Evolutionary conservation across 306 rosid genomes (phyloP), one percentile per base, ranked within the genome.

Genomic region (Acmispon strigosus): DNA sequence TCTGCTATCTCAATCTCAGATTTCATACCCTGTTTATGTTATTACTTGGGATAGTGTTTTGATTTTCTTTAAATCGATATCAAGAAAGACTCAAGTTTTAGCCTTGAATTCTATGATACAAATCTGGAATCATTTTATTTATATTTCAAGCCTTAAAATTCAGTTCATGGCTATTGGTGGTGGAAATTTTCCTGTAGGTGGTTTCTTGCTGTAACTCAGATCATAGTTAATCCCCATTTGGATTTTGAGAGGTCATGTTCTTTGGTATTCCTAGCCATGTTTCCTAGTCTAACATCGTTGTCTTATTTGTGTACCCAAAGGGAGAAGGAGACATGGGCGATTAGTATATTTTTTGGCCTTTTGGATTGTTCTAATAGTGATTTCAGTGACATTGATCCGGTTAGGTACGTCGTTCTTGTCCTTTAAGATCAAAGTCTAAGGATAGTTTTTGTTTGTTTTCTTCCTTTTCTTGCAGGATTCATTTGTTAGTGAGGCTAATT

Each of bases 401-500:
- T 32, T 32, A 32, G 37, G 37, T 32, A 32, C 6, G 0, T 32
- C 37, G 1, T 32, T 32, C 37, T 43, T 54, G 39, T 42, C 41
- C 16, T 87, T 16, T 45, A 70, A 61, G 44, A 51, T 73, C 72
- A 36, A 49, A 32, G 10, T 74, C 17, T 61, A 69, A 73, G 56
- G 75, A 44, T 36, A 13, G 18, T 18, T 58, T 65, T 20, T 27
- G 18, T 18, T 58, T 65, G 14, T 27, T 74, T 4, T 19, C 66
- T 44, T 69, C 66, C 44, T 9, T 76, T 14, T 70, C 68, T 78
- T 75, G 62, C 73, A 88, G 98, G 97, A 93, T 84, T 93, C 97
- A 3, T 93, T 88, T 73, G 89, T 74, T 71, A 57, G 79, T 37
- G 89, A 88, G 71, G 86, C 69, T 69, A 84, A 7, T 75, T 77